Percentiles rank a stretch among this genome's conserved stretches.
Evolutionary conservation across 2,329 filamentous ascomycete species (phyloP).

Genomic region (Coniochaeta ligniaria): DNA sequence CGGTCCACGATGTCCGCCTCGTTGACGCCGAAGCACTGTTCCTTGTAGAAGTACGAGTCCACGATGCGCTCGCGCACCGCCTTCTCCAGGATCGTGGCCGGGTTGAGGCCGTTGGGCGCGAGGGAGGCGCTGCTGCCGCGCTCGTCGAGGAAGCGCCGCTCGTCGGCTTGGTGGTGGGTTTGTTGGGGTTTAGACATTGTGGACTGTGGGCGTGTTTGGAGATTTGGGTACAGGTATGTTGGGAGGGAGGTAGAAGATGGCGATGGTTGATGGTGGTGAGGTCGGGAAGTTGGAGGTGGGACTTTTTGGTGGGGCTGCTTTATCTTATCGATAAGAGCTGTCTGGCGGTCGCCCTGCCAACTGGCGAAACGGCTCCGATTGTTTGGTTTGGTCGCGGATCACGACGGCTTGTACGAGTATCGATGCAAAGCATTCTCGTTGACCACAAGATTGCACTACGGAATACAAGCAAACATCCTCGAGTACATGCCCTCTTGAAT

Average conservation of each 20-base stretch:
- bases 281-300: background rate
- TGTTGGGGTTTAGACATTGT: background rate
- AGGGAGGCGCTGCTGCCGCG: constrained; percentile 71
- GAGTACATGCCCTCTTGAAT: too few species aligned
- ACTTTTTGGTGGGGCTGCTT: constrained; percentile 12
- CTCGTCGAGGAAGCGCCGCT: constrained; percentile 78
- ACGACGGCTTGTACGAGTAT: background rate
- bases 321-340: constrained; percentile 20
- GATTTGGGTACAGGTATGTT: constrained; percentile 7
- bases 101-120: constrained; percentile 82
- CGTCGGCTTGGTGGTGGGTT: constrained; percentile 64
- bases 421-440: background rate
- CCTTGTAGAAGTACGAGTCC: constrained; percentile 96
- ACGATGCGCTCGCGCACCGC: constrained; percentile 92
- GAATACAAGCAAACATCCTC: background rate
- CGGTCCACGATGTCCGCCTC: constrained; percentile 77
- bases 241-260: background rate
- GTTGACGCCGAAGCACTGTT: constrained; percentile 96
- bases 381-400: constrained; percentile 2
- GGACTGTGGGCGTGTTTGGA: constrained; percentile 2
- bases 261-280: background rate
- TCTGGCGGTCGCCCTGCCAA: constrained; percentile 36
- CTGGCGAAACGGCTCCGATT: constrained; percentile 7
- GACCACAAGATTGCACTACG: background rate
- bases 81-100: constrained; percentile 93